These are phyloP conservation scores for Sclerotinia nivalis DNA, from an alignment of 2,329 filamentous ascomycete genomes.

Conservation along the genomic window DNA sequence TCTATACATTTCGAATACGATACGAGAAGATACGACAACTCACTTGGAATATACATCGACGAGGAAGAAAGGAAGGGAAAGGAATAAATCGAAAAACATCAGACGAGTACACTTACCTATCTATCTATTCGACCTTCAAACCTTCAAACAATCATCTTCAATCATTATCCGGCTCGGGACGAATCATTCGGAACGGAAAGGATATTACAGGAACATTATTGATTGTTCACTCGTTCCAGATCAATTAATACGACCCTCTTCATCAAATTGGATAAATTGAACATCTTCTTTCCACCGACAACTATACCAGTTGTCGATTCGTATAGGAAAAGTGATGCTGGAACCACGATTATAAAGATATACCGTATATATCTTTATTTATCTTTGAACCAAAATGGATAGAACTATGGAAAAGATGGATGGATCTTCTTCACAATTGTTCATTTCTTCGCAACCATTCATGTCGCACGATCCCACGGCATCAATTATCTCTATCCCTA, in stretches of 20 bases:
- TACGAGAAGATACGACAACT: neutral
- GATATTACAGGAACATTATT: constrained; percentile 8
- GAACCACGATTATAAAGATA: constrained; percentile 36
- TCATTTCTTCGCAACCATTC: constrained; percentile 2
- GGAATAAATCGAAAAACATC: neutral
- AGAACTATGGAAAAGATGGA: neutral
- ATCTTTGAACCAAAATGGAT: neutral
- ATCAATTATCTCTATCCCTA: neutral
- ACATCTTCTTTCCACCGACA: neutral
- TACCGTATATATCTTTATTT: neutral
- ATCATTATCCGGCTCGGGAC: neutral
- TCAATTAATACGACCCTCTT: neutral
- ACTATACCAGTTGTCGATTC: neutral
- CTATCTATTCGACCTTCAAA: neutral
- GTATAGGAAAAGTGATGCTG: constrained; percentile 34
- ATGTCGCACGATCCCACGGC: constrained; percentile 16
- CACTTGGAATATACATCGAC: neutral
- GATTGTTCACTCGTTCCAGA: neutral
- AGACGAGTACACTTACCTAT: neutral
- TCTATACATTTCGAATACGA: neutral
- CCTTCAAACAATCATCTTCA: neutral
- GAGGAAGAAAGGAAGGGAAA: neutral
- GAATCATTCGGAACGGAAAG: constrained; percentile 1
- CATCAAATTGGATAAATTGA: neutral
- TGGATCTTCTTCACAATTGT: neutral